These are phyloP conservation scores for Digitaria exilis DNA, from an alignment of 202 grass and related monocot species.

Conservation along the genomic window DNA sequence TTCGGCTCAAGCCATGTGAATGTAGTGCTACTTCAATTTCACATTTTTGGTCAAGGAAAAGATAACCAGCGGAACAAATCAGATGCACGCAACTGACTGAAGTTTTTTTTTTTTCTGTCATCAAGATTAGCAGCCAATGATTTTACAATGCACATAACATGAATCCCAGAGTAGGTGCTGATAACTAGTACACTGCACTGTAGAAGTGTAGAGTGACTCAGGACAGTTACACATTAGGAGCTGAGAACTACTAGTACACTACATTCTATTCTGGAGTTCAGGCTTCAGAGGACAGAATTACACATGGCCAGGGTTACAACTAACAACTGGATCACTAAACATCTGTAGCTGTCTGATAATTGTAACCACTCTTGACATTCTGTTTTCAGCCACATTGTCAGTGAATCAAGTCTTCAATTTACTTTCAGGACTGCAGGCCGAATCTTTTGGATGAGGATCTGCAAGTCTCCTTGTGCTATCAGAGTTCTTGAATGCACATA, in stretches of 20 bases:
- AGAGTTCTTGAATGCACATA: conserved; percentile 26
- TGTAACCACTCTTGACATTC: background rate
- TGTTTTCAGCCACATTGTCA: background rate
- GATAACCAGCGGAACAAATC: background rate
- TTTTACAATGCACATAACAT: background rate
- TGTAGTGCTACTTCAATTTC: background rate
- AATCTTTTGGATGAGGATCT: too few species aligned
- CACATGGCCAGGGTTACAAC: conserved; percentile 17
- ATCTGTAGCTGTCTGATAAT: background rate
- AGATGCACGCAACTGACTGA: background rate
- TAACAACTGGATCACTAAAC: background rate
- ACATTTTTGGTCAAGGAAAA: conserved; percentile 10
- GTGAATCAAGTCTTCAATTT: conserved; percentile 17
- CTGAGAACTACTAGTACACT: background rate
- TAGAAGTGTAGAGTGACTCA: too few species aligned
- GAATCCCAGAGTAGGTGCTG: conserved; percentile 6
- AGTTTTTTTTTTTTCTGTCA: conserved; percentile 13
- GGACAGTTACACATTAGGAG: too few species aligned
- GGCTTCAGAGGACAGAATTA: conserved; percentile 6
- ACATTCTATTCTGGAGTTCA: conserved; percentile 13
- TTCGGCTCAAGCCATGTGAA: background rate
- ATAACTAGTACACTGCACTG: background rate
- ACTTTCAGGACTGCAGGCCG: too few species aligned
- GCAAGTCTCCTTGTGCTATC: too few species aligned
- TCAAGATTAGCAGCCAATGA: background rate